phyloP scores from a whole-genome alignment of 1,139 yeast genomes.

The Nakaseomyces uthaithaninus region DNA sequence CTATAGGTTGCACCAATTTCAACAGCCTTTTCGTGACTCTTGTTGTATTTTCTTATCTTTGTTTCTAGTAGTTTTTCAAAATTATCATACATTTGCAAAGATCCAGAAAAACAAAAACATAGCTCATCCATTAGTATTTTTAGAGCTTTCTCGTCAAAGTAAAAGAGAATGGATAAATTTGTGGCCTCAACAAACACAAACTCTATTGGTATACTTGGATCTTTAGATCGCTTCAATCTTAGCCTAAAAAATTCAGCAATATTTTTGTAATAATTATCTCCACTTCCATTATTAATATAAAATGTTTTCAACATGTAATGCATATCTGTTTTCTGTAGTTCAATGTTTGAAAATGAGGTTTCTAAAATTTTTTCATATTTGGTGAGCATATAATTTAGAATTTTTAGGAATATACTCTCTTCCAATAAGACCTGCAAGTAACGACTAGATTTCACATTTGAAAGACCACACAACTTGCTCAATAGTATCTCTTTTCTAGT shows the following conservation, averaged over 20 bases:
- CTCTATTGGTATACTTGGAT: not conserved
- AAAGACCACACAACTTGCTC: not conserved
- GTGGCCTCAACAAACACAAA: not conserved
- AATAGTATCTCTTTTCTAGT: not conserved
- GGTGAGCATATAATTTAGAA: not conserved
- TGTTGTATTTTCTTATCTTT: slow-evolving; percentile 3
- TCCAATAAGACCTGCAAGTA: not conserved
- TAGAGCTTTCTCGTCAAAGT: not conserved
- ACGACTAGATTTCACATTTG: not conserved
- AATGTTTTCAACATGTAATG: not conserved
- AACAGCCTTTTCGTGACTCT: not conserved
- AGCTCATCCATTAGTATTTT: not conserved
- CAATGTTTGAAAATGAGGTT: not conserved
- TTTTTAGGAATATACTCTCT: not conserved
- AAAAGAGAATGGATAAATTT: not conserved
- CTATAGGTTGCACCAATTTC: not conserved
- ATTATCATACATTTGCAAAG: slow-evolving; percentile 4
- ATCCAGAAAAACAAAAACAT: not conserved
- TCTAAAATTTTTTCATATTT: slow-evolving; percentile 1
- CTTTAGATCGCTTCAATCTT: not conserved
- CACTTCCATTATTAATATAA: not conserved
- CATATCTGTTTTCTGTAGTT: not conserved
- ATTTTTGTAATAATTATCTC: not conserved
- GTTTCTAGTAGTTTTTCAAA: slow-evolving; percentile 1
- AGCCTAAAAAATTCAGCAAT: not conserved